Percentiles rank a stretch among this genome's conserved stretches.
These are phyloP conservation scores for Phytopythium mirpurense DNA, from an alignment of 352 stramenopile species.

Conservation along the genomic window DNA sequence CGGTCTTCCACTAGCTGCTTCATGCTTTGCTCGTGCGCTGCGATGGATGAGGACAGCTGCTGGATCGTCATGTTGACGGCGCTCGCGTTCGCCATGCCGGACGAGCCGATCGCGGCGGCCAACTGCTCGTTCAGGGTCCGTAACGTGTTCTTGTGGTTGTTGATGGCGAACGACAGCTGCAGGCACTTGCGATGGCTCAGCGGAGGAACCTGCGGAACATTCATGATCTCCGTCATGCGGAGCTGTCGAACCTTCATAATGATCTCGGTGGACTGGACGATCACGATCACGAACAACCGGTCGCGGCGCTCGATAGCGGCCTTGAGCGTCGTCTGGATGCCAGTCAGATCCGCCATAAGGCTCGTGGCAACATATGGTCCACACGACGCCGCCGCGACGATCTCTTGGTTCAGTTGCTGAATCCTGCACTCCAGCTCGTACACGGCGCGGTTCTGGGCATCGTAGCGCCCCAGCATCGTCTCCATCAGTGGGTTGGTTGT, in stretches of 20 bases:
- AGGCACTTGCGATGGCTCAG: slow-evolving; percentile 56
- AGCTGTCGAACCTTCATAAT: slow-evolving; percentile 50
- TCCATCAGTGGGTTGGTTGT: slow-evolving; percentile 47
- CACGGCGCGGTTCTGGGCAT: slow-evolving; percentile 39
- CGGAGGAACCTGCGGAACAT: slow-evolving; percentile 54
- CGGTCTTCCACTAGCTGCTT: slow-evolving; percentile 38
- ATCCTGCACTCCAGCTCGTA: slow-evolving; percentile 34
- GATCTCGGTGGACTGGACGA: slow-evolving; percentile 51
- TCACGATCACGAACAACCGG: slow-evolving; percentile 36
- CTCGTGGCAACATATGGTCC: slow-evolving; percentile 28
- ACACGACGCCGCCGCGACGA: slow-evolving; percentile 40
- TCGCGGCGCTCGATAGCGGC: slow-evolving; percentile 22
- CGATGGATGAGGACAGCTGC: slow-evolving; percentile 37
- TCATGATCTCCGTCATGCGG: slow-evolving; percentile 38
- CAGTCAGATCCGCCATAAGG: slow-evolving; percentile 21
- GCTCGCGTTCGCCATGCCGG: slow-evolving; percentile 17
- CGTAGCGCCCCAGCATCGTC: slow-evolving; percentile 46
- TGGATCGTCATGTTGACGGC: slow-evolving; percentile 40
- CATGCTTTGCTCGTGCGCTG: slow-evolving; percentile 34
- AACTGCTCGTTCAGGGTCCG: slow-evolving; percentile 36
- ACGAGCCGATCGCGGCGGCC: slow-evolving; percentile 27
- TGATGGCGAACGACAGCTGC: slow-evolving; percentile 45
- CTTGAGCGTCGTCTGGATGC: slow-evolving; percentile 25
- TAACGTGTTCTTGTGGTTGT: slow-evolving; percentile 25
- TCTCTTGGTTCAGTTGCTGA: slow-evolving; percentile 30